Evolutionary conservation across 768 basidiomycete species (phyloP).

Genomic region (Daedaleopsis sinensis): DNA sequence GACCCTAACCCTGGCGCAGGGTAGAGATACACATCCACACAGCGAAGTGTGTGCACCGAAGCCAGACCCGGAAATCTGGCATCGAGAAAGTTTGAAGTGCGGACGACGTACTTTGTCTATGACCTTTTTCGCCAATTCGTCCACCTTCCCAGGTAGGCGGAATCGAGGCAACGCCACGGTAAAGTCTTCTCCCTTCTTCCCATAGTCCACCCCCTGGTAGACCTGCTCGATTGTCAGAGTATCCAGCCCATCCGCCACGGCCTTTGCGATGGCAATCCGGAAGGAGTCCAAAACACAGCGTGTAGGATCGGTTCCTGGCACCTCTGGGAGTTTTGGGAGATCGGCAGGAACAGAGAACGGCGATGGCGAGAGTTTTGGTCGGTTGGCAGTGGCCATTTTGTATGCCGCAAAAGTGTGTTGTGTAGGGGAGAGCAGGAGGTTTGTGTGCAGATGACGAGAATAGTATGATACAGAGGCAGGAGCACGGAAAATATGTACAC

Average conservation of each 20-base stretch:
- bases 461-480: not conserved
- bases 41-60: not conserved
- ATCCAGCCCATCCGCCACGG: constrained; percentile 66
- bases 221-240: constrained; percentile 73
- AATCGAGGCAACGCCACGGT: constrained; percentile 92
- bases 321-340: constrained; percentile 38
- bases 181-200: constrained; percentile 94
- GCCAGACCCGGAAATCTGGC: not conserved
- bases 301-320: constrained; percentile 60
- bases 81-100: not conserved
- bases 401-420: not conserved
- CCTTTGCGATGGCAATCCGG: constrained; percentile 78
- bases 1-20: no score
- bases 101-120: constrained; percentile 56
- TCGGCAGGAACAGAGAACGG: constrained; percentile 25
- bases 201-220: constrained; percentile 84
- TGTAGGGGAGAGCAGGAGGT: not conserved
- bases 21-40: no score
- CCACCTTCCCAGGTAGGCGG: constrained; percentile 79
- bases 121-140: constrained; percentile 75
- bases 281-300: constrained; percentile 75
- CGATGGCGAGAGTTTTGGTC: constrained; percentile 14
- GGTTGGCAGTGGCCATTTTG: constrained; percentile 16
- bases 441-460: not conserved
- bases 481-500: constrained; percentile 18